Base-by-base conservation (phyloP, 176 grass and related monocot species). In the Pharus latifolius region DNA sequence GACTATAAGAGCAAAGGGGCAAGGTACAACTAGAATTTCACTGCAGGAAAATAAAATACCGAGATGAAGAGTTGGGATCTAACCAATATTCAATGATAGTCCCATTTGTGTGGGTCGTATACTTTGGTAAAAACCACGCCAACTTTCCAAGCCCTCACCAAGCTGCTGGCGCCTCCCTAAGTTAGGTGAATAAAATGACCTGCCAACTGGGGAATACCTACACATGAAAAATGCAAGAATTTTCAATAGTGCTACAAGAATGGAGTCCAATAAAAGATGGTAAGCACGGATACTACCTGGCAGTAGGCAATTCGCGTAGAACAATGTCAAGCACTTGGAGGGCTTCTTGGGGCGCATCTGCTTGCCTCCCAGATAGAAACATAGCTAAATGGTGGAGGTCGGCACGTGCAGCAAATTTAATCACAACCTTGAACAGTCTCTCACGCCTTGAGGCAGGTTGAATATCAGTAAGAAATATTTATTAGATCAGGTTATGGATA, bases 271-370 rank as follows among this genome's bases (percentile, higher is more conserved):
- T 22, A 60, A 41, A 42, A 47, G 5, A 49, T 14, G 43, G 8
- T 40, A 47, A 10, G 20, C 13, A 26, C 68, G 31, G 14, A 37
- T 27, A 43, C 26, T 70, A 85, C 87, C 73, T 85, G 11, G 72
- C 82, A 57, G 87, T 90, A 61, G 87, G 87, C 49, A 85, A 78
- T 78, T 90, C 87, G 54, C 87, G 87, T 13, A 90, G 66, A 55
- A 90, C 87, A 68, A 90, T 90, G 46, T 90, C 87, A 77, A 90
- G 87, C 45, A 90, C 82, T 74, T 90, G 87, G 70, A 90, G 82
- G 49, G 87, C 82, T 48, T 90, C 82, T 82, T 85, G 82, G 67
- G 87, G 87, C 72, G 82, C 82, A 85, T 90, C 87, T 15, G 73
- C 67, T 58, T 81, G 82, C 30, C 62, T 82, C 23, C 87, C 87